Evolutionary conservation across 2,329 filamentous ascomycete genomes (phyloP).

Genomic region (Onygenales sp.): DNA sequence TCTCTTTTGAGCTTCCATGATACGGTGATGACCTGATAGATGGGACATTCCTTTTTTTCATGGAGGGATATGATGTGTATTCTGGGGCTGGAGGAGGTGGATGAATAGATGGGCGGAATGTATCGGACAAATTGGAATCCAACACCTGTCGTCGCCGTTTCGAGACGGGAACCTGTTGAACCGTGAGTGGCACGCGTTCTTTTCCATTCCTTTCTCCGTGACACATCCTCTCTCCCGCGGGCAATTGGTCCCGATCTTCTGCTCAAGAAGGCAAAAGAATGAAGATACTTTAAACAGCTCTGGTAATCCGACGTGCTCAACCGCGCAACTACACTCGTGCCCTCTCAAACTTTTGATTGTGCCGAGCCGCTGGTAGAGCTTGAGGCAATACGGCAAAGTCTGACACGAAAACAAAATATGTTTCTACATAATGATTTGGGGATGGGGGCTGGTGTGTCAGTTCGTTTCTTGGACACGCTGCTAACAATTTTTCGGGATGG

Average conservation of each 20-base stretch:
- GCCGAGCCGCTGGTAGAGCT: conserved; percentile 29
- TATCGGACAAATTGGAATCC: no score
- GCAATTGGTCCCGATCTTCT: not conserved
- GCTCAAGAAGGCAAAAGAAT: conserved; percentile 10
- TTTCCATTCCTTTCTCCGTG: not conserved
- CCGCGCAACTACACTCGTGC: conserved; percentile 21
- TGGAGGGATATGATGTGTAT: no score
- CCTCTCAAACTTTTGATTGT: not conserved
- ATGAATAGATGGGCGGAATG: no score
- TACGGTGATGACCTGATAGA: conserved; percentile 39
- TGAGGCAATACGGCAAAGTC: conserved; percentile 36
- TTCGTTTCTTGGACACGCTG: not conserved
- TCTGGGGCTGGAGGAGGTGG: no score
- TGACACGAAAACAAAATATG: conserved; percentile 16
- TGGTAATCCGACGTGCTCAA: conserved; percentile 38
- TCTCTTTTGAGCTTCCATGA: conserved; percentile 29
- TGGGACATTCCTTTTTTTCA: conserved; percentile 24
- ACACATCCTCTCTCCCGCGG: not conserved
- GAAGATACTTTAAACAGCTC: conserved; percentile 30
- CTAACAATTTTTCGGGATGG: not conserved
- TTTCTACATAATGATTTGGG: not conserved
- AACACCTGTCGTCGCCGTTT: no score
- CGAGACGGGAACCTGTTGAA: no score
- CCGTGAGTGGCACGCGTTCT: not conserved
- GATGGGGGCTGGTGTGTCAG: not conserved